Percentiles rank a stretch among this genome's conserved stretches.
Conservation (phyloP, 768 basidiomycete species). For the Hygrophorus russula region DNA sequence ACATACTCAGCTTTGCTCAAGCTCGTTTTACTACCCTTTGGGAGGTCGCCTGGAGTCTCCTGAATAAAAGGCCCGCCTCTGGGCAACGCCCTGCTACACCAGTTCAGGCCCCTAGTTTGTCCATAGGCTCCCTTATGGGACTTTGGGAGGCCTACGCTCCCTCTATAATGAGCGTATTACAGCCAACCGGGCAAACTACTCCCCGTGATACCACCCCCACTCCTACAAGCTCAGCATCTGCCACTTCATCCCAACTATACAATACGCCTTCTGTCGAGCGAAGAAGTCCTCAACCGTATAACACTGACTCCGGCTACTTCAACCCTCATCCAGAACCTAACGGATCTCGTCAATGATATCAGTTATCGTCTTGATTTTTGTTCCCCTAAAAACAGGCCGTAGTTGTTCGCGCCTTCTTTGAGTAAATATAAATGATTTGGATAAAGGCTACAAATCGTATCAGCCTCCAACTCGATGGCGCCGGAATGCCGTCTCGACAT, state of each 20-base stretch:
- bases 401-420: no score
- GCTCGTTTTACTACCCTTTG: slow-evolving; percentile 36
- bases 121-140: slow-evolving; percentile 20
- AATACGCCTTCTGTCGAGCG: background rate
- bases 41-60: slow-evolving; percentile 30
- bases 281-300: background rate
- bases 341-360: background rate
- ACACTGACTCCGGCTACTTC: no score
- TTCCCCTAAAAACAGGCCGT: background rate
- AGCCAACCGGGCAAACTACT: slow-evolving; percentile 6
- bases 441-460: background rate
- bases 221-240: slow-evolving; percentile 11
- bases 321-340: slow-evolving; percentile 33
- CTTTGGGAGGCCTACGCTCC: slow-evolving; percentile 33
- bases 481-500: slow-evolving; percentile 73
- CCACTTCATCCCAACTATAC: slow-evolving; percentile 11
- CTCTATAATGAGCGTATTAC: slow-evolving; percentile 22
- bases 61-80: slow-evolving; percentile 28
- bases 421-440: no score
- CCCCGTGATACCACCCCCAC: slow-evolving; percentile 2
- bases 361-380: background rate
- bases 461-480: slow-evolving; percentile 29
- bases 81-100: slow-evolving; percentile 14
- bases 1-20: slow-evolving; percentile 44
- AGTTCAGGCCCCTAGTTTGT: slow-evolving; percentile 12